Conservation (phyloP, 2,329 filamentous ascomycete species). For the Fusarium domesticum region DNA sequence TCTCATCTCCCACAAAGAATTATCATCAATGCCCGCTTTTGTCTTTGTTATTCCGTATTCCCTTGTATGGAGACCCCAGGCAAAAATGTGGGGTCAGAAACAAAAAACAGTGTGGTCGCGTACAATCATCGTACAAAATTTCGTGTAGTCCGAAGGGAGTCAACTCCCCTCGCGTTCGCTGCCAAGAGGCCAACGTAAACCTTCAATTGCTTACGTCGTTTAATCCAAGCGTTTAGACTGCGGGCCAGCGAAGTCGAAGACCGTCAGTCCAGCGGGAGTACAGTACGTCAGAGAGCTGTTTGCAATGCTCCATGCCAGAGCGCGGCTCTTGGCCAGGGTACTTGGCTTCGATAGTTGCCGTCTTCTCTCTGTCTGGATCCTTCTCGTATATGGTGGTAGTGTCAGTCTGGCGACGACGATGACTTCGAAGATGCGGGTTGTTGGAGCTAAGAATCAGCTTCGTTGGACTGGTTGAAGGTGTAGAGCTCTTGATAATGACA, state of each 20-base stretch:
- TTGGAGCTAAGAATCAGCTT: conserved; percentile 77
- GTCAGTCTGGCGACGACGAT: conserved; percentile 62
- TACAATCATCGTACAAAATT: conserved; percentile 5
- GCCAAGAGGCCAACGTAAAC: not conserved
- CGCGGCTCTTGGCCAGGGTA: conserved; percentile 53
- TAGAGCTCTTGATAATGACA: conserved; percentile 55
- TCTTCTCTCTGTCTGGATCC: conserved; percentile 46
- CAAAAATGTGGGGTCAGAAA: not conserved
- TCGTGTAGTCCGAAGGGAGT: not conserved
- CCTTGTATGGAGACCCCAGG: not conserved
- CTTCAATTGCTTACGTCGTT: too few species aligned
- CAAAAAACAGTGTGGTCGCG: not conserved
- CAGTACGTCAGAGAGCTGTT: conserved; percentile 83
- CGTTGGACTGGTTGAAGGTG: conserved; percentile 44
- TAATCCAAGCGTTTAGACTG: conserved; percentile 23
- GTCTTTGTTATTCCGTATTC: not conserved
- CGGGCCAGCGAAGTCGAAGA: conserved; percentile 67
- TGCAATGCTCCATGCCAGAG: conserved; percentile 87
- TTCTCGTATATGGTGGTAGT: conserved; percentile 42
- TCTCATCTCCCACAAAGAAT: not conserved
- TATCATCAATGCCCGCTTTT: not conserved
- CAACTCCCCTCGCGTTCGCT: not conserved
- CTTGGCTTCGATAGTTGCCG: conserved; percentile 46
- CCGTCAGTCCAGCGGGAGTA: conserved; percentile 90
- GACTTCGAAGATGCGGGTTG: conserved; percentile 81